Percentiles rank a stretch among this genome's conserved stretches.
Conservation (phyloP, 495 filamentous ascomycete species). For the Beverwykella pulmonaria region DNA sequence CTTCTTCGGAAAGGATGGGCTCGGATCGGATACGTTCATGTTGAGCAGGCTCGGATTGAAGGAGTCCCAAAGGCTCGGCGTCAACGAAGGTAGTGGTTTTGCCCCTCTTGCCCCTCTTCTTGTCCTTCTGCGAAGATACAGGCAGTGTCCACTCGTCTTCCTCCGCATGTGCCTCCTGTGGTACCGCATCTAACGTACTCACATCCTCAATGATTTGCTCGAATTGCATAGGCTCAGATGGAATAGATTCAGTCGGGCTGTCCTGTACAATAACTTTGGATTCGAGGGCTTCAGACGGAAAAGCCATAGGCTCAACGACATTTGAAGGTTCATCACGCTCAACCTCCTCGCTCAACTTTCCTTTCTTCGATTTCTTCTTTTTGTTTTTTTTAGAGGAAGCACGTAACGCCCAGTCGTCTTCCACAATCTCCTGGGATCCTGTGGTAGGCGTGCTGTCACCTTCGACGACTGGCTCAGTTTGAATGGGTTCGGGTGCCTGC, state of each 20-base stretch:
- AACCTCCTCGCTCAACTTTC: background rate
- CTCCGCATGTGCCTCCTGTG: background rate
- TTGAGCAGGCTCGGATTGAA: background rate
- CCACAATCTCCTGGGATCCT: background rate
- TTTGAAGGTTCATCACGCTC: background rate
- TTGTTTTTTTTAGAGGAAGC: background rate
- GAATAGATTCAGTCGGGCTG: background rate
- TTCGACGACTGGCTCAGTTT: background rate
- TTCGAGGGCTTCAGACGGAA: background rate
- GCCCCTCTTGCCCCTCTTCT: conserved; percentile 20
- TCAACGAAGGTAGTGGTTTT: background rate
- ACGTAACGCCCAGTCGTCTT: background rate
- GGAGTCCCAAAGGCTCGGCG: background rate
- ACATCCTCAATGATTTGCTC: background rate
- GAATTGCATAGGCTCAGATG: background rate
- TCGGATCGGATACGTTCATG: too few species aligned
- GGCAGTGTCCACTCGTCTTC: conserved; percentile 5
- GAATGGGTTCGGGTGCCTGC: background rate
- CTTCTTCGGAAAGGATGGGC: background rate
- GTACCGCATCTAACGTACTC: background rate
- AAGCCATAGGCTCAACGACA: background rate
- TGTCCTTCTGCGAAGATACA: background rate
- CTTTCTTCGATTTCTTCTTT: background rate
- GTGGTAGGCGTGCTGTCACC: background rate
- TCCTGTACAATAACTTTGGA: background rate